phyloP scores from a whole-genome alignment of 768 basidiomycete genomes.

The Trichaptum fuscoviolaceum region DNA sequence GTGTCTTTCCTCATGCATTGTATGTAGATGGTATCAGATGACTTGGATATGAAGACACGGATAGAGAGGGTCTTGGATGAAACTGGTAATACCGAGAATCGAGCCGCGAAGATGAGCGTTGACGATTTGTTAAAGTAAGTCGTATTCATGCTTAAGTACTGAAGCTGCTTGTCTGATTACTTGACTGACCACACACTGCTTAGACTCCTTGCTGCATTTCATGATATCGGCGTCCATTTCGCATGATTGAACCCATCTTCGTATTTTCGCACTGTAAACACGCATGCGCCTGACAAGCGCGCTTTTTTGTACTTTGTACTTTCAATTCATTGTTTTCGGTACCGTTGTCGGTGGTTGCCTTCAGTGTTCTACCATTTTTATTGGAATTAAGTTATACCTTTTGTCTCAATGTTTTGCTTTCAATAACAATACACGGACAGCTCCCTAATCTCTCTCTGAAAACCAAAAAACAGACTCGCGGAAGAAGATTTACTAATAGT shows the following conservation, averaged over 20 bases:
- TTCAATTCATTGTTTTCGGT: not conserved
- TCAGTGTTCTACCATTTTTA: not conserved
- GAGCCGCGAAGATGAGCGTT: conserved; percentile 91
- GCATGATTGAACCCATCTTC: conserved; percentile 31
- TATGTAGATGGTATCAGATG: conserved; percentile 61
- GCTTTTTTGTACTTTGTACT: not conserved
- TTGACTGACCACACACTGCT: conserved; percentile 3
- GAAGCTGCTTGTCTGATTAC: conserved; percentile 6
- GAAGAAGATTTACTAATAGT: too few species aligned
- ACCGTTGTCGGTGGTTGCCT: not conserved
- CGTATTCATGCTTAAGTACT: not conserved
- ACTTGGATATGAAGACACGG: conserved; percentile 59
- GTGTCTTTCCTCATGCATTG: not conserved
- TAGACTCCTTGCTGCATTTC: conserved; percentile 69
- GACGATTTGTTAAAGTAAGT: conserved; percentile 86
- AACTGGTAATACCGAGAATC: conserved; percentile 65
- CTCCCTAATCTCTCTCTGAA: too few species aligned
- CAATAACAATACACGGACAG: not conserved
- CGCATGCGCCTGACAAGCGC: too few species aligned
- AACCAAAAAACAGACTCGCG: not conserved
- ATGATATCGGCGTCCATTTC: conserved; percentile 70
- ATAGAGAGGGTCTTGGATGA: conserved; percentile 71
- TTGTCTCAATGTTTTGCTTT: not conserved
- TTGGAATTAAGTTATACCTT: not conserved
- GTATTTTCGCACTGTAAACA: not conserved